A percentile compares a stretch with the other conserved stretches of the same genome.
Evolutionary conservation across 257 asterid species (phyloP).

Genomic region (Anisodus tanguticus): DNA sequence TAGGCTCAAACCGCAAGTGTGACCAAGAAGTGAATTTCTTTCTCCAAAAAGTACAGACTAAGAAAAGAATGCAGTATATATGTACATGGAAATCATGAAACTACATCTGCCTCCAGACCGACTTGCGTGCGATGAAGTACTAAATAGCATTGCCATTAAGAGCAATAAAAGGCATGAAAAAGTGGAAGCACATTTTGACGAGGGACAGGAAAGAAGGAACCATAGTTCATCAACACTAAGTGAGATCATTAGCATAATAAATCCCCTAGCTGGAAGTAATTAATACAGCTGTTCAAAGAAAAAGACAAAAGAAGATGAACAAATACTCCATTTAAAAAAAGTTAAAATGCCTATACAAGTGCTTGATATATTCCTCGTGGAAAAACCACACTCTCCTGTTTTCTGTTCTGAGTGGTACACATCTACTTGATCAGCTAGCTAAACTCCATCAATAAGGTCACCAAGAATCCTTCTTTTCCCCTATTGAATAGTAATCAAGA

Average conservation of each 20-base stretch:
- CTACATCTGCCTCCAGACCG: background rate
- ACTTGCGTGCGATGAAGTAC: background rate
- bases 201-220: background rate
- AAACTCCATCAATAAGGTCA: background rate
- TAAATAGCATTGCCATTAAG: background rate
- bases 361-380: background rate
- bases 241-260: conserved; percentile 16
- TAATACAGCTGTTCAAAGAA: background rate
- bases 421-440: background rate
- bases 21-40: background rate
- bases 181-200: background rate
- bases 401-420: background rate
- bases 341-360: background rate
- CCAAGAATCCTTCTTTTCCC: conserved; percentile 37
- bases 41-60: background rate
- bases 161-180: background rate
- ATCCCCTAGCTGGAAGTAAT: background rate
- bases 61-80: background rate
- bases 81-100: background rate
- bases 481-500: conserved; percentile 38
- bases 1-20: background rate
- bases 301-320: too few species aligned
- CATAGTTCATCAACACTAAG: background rate
- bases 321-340: background rate
- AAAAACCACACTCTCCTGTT: background rate